phyloP scores from a whole-genome alignment of 2,329 filamentous ascomycete genomes.

The Acarospora socialis region DNA sequence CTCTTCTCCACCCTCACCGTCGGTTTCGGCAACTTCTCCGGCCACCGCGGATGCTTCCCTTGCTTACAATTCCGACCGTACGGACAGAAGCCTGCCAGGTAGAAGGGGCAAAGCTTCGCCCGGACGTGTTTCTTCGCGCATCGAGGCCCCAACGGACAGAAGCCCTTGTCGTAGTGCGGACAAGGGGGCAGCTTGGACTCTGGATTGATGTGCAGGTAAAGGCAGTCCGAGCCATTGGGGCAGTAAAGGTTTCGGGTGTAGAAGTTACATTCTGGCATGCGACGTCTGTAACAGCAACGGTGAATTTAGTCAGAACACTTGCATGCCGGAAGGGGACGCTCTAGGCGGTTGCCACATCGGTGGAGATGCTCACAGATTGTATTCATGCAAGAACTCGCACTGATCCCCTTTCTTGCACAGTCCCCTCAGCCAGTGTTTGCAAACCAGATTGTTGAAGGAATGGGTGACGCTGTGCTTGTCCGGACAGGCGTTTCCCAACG shows the following conservation, averaged over 20 bases:
- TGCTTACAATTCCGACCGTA: slow-evolving; percentile 62
- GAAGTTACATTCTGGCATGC: slow-evolving; percentile 98
- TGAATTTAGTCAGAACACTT: slow-evolving; percentile 1
- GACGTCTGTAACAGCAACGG: slow-evolving; percentile 45
- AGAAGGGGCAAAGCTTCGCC: slow-evolving; percentile 60
- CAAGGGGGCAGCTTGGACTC: slow-evolving; percentile 66
- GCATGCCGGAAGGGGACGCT: too few relatives aligned
- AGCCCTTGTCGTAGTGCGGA: slow-evolving; percentile 85
- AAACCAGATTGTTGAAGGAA: slow-evolving; percentile 52
- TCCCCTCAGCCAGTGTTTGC: slow-evolving; percentile 96
- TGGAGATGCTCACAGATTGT: slow-evolving; percentile 50
- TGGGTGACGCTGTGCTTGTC: slow-evolving; percentile 56
- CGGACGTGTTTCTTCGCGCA: slow-evolving; percentile 85
- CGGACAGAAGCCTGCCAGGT: slow-evolving; percentile 88
- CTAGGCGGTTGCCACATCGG: too few relatives aligned
- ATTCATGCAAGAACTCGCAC: slow-evolving; percentile 97
- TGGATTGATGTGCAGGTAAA: slow-evolving; percentile 82
- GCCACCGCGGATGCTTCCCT: slow-evolving; percentile 71
- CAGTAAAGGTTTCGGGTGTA: slow-evolving; percentile 89
- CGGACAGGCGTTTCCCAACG: slow-evolving; percentile 67
- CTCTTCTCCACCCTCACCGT: slow-evolving; percentile 55
- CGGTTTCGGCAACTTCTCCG: slow-evolving; percentile 46
- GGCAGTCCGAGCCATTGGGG: slow-evolving; percentile 90
- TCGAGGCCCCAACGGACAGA: slow-evolving; percentile 76
- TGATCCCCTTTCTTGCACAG: slow-evolving; percentile 94